phyloP scores from a whole-genome alignment of 2,329 filamentous ascomycete genomes.

The Fusarium luffae region DNA sequence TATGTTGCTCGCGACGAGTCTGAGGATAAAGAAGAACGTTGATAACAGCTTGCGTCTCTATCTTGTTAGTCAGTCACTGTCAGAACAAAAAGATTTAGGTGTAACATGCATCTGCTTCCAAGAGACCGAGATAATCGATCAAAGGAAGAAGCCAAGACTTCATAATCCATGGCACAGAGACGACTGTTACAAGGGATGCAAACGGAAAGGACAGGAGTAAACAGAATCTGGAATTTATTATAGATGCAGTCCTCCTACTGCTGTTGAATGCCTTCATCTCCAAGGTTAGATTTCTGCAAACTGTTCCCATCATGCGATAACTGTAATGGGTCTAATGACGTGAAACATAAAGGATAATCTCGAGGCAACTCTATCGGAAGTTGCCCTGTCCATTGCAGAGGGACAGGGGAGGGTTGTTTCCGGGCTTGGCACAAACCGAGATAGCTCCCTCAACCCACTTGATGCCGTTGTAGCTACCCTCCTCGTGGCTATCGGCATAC shows the following conservation, averaged over 20 bases:
- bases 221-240: background rate
- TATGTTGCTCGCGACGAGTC: background rate
- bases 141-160: background rate
- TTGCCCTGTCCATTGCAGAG: background rate
- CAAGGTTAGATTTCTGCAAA: background rate
- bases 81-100: slow-evolving; percentile 55
- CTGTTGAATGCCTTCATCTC: background rate
- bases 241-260: accelerated
- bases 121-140: background rate
- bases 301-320: background rate
- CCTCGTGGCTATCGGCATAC: background rate
- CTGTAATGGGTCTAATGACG: background rate
- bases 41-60: background rate
- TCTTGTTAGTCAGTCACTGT: slow-evolving; percentile 53
- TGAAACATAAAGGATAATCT: background rate
- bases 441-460: background rate
- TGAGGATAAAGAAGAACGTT: background rate
- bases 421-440: background rate
- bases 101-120: slow-evolving; percentile 53
- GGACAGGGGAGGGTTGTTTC: background rate
- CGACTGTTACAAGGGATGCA: accelerated
- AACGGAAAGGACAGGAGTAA: background rate
- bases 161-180: background rate
- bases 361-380: background rate
- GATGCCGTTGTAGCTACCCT: background rate